phyloP scores from a whole-genome alignment of 768 basidiomycete genomes.

The Tricholoma bakamatsutake region DNA sequence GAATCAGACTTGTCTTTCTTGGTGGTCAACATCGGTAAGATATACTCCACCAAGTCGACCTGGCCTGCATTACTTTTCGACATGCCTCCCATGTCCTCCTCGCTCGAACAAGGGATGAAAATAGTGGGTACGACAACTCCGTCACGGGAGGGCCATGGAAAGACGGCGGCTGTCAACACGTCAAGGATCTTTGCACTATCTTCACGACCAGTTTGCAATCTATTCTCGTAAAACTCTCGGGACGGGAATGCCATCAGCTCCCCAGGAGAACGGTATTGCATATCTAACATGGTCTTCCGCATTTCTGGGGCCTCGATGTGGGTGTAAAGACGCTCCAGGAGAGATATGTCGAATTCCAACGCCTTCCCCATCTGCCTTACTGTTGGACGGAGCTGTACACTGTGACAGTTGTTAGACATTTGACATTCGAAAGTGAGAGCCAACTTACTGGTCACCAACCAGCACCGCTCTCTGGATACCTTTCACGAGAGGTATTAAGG shows the following conservation, averaged over 20 bases:
- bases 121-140: slow-evolving; percentile 41
- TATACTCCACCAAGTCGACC: slow-evolving; percentile 42
- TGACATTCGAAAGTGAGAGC: background rate
- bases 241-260: slow-evolving; percentile 60
- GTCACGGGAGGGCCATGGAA: slow-evolving; percentile 51
- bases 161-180: slow-evolving; percentile 33
- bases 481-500: slow-evolving; percentile 64
- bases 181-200: slow-evolving; percentile 31
- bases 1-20: slow-evolving; percentile 12
- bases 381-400: slow-evolving; percentile 63
- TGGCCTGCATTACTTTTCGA: slow-evolving; percentile 63
- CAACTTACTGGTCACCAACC: slow-evolving; percentile 65
- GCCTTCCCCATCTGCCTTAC: slow-evolving; percentile 54
- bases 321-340: slow-evolving; percentile 56
- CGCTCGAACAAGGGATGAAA: slow-evolving; percentile 50
- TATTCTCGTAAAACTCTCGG: slow-evolving; percentile 53
- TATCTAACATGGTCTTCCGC: slow-evolving; percentile 58
- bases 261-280: slow-evolving; percentile 61
- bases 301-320: slow-evolving; percentile 29
- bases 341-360: slow-evolving; percentile 52
- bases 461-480: slow-evolving; percentile 51
- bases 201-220: slow-evolving; percentile 40
- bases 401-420: slow-evolving; percentile 15
- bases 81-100: slow-evolving; percentile 52
- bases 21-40: slow-evolving; percentile 37